Evolutionary conservation across 495 filamentous ascomycete genomes (phyloP).

Genomic region (Neurospora terricola): DNA sequence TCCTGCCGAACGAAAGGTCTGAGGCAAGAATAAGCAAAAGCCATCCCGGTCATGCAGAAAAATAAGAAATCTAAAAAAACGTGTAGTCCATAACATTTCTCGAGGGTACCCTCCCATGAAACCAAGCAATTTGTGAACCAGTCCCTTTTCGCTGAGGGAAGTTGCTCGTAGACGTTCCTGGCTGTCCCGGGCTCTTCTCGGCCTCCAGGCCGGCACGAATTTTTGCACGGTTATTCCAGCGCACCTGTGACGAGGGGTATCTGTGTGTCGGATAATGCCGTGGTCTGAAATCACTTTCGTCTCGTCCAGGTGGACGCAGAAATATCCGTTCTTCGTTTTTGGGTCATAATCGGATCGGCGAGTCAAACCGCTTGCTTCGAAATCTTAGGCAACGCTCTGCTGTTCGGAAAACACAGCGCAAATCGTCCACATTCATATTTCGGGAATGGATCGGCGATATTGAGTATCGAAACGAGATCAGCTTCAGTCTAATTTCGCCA

Average conservation of each 20-base stretch:
- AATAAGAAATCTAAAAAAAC: constrained; percentile 32
- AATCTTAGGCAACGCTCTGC: constrained; percentile 16
- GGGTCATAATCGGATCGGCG: constrained; percentile 18
- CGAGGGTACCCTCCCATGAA: constrained; percentile 12
- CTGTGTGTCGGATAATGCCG: constrained; percentile 2
- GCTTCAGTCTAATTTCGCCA: constrained; percentile 88
- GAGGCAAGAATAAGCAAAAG: constrained; percentile 25
- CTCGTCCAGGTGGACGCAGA: neutral
- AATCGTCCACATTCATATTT: constrained; percentile 5
- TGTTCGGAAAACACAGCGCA: constrained; percentile 18
- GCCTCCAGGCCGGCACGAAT: neutral
- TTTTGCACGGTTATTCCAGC: constrained; percentile 10
- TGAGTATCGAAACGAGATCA: constrained; percentile 2
- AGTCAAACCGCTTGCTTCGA: constrained; percentile 16
- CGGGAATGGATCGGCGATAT: constrained; percentile 6
- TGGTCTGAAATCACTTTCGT: neutral
- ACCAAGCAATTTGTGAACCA: constrained; percentile 14
- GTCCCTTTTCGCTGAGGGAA: constrained; percentile 7
- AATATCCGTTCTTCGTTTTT: neutral
- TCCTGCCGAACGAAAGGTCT: constrained; percentile 20
- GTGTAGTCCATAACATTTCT: constrained; percentile 13
- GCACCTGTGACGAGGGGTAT: constrained; percentile 8
- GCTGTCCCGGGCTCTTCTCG: constrained; percentile 1
- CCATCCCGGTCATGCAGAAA: constrained; percentile 37
- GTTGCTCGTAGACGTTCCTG: constrained; percentile 5